Base-by-base conservation (phyloP, 2,329 filamentous ascomycete genomes). In the Aspergillus sp. region DNA sequence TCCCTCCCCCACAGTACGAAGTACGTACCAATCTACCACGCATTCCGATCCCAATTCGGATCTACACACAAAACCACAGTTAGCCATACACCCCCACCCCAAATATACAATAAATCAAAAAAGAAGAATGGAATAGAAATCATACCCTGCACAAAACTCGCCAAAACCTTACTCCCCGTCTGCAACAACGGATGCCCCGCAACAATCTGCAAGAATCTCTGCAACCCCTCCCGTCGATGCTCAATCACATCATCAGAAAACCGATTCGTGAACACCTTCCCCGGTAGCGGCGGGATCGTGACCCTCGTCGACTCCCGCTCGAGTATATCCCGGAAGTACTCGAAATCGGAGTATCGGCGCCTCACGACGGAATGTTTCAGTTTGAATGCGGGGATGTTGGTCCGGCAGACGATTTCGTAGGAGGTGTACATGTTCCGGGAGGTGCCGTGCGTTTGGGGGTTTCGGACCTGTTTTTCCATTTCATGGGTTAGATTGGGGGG, bases 221-320 rank as follows among this genome's bases (percentile, higher is more conserved):
- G 93, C 67, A 99, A 81, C 1, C 95, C 95, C 69, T 94, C 91
- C 65, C 94, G 84, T 57, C 95, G 84, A 73, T 96, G 91, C 82
- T 98, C 95, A 75, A 99, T 99, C 71, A 99, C 94, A 75, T 96
- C 93, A 80, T 99, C 95, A 71, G 91, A 96, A 82, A 99, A 99
- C 50, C 95, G 88, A 78, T 98, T 98, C 54, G 94, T 96, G 70
- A 98, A 97, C 58, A 99, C 95, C 80, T 98, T 99, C 54, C 95
- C 95, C 0, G 95, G 95, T 65, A 99, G 81, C 5, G 95, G 94
- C 0, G 95, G 95, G 72, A 99, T 99, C 21, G 92, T 96, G 60
- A 99, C 95, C 66, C 94, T 87, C 60, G 93, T 93, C 70, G 87
- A 91, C 81, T 99, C 95, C 69, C 95, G 89, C 85, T 99, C 95